Evolutionary conservation across 2,329 filamentous ascomycete species (phyloP), one percentile per base, ranked within the genome.

Genomic region (Metarhizium album): DNA sequence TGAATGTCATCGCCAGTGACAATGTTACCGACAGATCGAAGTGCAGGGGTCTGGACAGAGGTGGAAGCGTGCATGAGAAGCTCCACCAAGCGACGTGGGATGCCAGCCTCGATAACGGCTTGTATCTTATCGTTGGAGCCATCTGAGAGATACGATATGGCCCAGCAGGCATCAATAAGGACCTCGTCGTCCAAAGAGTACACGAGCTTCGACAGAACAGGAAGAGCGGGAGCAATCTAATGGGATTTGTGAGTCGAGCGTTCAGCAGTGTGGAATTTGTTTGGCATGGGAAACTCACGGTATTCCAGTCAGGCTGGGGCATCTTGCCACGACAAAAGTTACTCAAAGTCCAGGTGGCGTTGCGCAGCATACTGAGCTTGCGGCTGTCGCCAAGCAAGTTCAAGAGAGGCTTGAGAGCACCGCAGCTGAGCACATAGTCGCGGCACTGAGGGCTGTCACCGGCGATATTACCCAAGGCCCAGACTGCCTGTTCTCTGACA

Each of bases 301-400:
- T 96, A 65, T 83, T 82, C 93, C 93, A 98, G 67, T 98, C 93
- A 45, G 93, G 93, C 74, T 98, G 93, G 48, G 93, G 93, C 8
- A 91, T 96, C 82, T 98, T 98, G 73, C 93, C 93, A 77, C 93
- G 89, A 76, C 93, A 98, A 75, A 98, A 98, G 78, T 98, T 98
- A 80, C 93, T 97, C 52, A 98, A 76, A 43, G 93, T 98, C 93
- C 93, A 98, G 23, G 93, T 98, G 35, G 93, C 93, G 68, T 98
- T 98, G 60, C 93, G 82, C 48, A 98, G 84, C 93, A 98, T 98
- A 79, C 90, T 97, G 52, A 98, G 77, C 79, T 98, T 98, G 64
- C 93, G 90, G 75, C 93, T 96, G 70, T 98, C 93, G 50, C 91
- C 91, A 52, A 98, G 83, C 43, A 98, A 80, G 64, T 82, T 82